Evolutionary conservation across 179 eudicot genomes (phyloP), one percentile per base, ranked within the genome.

Genomic region (Kewa caespitosa): DNA sequence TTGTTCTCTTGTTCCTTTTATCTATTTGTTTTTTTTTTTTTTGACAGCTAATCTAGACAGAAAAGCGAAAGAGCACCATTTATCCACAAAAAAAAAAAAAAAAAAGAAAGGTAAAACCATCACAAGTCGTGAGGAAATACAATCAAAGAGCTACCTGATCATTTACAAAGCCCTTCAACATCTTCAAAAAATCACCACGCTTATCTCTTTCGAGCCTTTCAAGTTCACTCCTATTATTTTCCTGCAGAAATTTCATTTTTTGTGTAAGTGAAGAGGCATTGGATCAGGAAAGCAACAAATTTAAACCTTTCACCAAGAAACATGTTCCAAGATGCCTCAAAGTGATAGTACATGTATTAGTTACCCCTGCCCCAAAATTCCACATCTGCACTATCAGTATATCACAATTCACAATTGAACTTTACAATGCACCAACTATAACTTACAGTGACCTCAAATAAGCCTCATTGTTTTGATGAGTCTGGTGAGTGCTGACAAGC

Each of bases 141-240:
- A 50, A 65, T 28, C 33, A 37, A 63, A 52, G 54, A 46, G 68
- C 22, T 89, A 95, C 99, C 98, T 95, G 99, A 87, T 84, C 89
- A 75, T 61, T 82, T 39, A 95, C 97, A 79, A 93, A 95, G 41
- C 97, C 98, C 81, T 93, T 91, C 89, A 95, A 70, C 99, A 95
- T 95, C 72, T 88, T 84, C 81, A 90, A 78, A 67, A 93, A 92
- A 76, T 95, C 90, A 20, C 68, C 77, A 63, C 72, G 86, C 65
- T 94, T 91, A 81, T 93, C 98, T 85, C 78, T 85, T 72, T 90
- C 92, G 62, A 95, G 78, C 85, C 99, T 86, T 48, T 86, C 89
- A 60, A 91, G 85, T 74, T 95, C 99, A 82, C 69, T 85, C 84
- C 83, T 78, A 70, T 91, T 93, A 72, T 95, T 95, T 84, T 95